phyloP scores from a whole-genome alignment of 148 eudicot species.

The Cornus suecica region DNA sequence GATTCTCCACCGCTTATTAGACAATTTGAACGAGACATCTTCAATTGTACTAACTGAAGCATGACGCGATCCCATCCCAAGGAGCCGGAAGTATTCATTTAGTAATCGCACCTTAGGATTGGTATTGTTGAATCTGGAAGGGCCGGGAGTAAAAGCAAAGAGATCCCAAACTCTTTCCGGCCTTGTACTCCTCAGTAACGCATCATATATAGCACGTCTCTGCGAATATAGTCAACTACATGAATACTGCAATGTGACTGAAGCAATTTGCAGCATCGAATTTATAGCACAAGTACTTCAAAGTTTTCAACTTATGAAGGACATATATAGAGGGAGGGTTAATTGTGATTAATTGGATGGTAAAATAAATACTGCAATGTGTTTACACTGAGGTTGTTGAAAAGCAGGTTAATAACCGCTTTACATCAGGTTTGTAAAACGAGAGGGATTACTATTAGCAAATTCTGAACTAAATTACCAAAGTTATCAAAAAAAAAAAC shows the following conservation, averaged over 20 bases:
- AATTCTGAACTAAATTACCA: not conserved
- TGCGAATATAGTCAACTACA: constrained; percentile 26
- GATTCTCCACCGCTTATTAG: constrained; percentile 85
- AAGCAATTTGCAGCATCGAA: not conserved
- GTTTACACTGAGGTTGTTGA: not conserved
- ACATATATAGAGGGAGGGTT: not conserved
- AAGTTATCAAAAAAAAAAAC: too few species aligned
- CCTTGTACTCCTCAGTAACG: constrained; percentile 65
- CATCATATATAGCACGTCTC: constrained; percentile 89
- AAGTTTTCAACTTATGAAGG: not conserved
- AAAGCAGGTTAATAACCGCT: not conserved
- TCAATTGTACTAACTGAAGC: constrained; percentile 56
- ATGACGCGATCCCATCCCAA: constrained; percentile 58
- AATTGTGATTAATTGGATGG: not conserved
- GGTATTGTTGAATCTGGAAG: constrained; percentile 59
- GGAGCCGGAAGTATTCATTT: constrained; percentile 89
- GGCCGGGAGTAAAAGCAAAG: constrained; percentile 71
- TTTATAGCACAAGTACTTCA: not conserved
- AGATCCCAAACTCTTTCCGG: constrained; percentile 90
- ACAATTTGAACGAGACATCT: constrained; percentile 70
- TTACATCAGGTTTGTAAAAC: too few species aligned
- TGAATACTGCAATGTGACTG: constrained; percentile 6
- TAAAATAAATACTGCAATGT: not conserved
- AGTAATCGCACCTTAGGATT: constrained; percentile 73
- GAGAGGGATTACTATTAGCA: too few species aligned